Evolutionary conservation across 495 filamentous ascomycete genomes (phyloP), one percentile per base, ranked within the genome.

Genomic region (Penicillium daleae): DNA sequence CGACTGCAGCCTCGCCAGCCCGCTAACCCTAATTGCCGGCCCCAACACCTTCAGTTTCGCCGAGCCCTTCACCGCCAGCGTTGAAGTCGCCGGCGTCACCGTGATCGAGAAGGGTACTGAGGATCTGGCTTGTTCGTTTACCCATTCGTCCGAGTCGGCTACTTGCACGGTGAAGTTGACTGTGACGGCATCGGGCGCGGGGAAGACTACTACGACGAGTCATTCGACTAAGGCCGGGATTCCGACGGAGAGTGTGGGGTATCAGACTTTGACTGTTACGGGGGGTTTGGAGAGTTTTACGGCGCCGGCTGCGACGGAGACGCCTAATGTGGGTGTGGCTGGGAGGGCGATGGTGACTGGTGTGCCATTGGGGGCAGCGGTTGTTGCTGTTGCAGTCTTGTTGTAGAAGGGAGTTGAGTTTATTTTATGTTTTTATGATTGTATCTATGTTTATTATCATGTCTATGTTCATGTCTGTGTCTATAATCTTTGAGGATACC

Each of bases 11-110:
- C 48, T 71, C 32, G 19, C 62, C 29, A 33, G 49, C 2, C 68
- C 73, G n/a, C 59, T 51, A 19, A 75, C 73, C 40, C 29, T 75
- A n/a, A 60, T 75, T 35, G 65, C 68, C 26, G 73, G 71, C 42
- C 50, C 55, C 22, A 31, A 19, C 17, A 70, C 67, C 17, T 54
- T 58, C 40, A 65, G 56, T 61, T 42, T 53, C 27, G 39, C 44
- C 2, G 37, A 35, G 13, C 27, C 42, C 15, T 37, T 44, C 1
- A 27, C 40, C 37, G 17, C 13, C 22, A 31, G 26, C 29, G 19
- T 32, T 8, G 7, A 2, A 3, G 40, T 13, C 26, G 19, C 7
- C 5, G 49, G 56, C 6, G 50, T 19, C 2, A 51, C 22, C 1
- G 67, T 19, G 0, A 46, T 46, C 9, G 55, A 22, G 2, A 64